Percentiles rank a stretch among this genome's conserved stretches.
These are phyloP conservation scores for Capsella rubella DNA, from an alignment of 441 rosid genomes.

Conservation along the genomic window DNA sequence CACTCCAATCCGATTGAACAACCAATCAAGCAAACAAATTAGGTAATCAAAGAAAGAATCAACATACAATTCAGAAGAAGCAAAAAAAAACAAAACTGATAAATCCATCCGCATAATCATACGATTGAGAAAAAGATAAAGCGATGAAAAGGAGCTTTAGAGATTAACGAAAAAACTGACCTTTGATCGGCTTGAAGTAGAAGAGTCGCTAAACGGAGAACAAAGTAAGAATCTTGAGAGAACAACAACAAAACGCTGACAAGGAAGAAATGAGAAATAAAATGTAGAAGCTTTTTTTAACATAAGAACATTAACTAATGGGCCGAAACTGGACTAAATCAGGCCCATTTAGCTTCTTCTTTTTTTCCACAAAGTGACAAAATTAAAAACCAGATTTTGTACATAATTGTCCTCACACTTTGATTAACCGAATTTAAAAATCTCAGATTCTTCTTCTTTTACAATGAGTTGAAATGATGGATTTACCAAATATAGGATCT, in stretches of 20 bases:
- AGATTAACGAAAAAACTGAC: constrained; percentile 15
- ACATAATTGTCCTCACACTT: not conserved
- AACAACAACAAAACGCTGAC: not conserved
- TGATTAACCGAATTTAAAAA: constrained; percentile 2
- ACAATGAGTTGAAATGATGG: constrained; percentile 8
- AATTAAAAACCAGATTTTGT: not conserved
- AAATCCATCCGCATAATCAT: not conserved
- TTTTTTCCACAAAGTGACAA: not conserved
- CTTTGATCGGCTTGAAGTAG: constrained; percentile 13
- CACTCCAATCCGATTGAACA: not conserved
- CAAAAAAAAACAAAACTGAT: not conserved
- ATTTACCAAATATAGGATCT: constrained; percentile 26
- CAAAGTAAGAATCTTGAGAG: constrained; percentile 21
- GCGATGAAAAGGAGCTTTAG: not conserved
- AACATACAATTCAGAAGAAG: not conserved
- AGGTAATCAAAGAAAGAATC: not conserved
- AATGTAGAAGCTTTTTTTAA: not conserved
- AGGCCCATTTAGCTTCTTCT: not conserved
- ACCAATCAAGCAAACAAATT: not conserved
- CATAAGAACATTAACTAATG: not conserved
- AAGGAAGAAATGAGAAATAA: not conserved
- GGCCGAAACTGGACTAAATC: not conserved
- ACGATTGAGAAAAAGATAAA: not conserved
- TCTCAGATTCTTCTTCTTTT: constrained; percentile 19
- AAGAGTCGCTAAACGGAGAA: constrained; percentile 20